Percentiles rank a stretch among this genome's conserved stretches.
phyloP scores from a whole-genome alignment of 768 basidiomycete genomes.

The Kwoniella sp. region DNA sequence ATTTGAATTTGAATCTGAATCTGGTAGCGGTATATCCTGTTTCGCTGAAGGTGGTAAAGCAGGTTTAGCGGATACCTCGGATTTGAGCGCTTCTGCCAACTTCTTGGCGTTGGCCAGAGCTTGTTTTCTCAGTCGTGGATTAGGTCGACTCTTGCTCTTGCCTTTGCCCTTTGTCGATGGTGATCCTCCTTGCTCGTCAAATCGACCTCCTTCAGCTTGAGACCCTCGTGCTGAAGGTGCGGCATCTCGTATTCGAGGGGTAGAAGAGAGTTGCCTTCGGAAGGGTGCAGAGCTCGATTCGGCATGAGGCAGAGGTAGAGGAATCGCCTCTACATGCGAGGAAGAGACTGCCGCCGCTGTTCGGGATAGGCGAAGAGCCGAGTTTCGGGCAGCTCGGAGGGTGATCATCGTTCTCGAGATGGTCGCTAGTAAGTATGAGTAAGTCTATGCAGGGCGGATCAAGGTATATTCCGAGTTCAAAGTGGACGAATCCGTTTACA shows the following conservation, averaged over 20 bases:
- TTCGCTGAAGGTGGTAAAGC: neutral
- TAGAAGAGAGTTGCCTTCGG: slow-evolving; percentile 3
- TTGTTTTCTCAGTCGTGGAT: slow-evolving; percentile 13
- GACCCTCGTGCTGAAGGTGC: neutral
- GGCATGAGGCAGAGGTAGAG: slow-evolving; percentile 15
- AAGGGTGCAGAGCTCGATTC: slow-evolving; percentile 25
- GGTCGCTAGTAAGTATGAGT: neutral
- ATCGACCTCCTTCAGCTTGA: neutral
- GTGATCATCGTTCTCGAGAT: neutral
- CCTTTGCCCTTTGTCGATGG: no score
- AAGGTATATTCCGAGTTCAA: no score
- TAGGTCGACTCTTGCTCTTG: neutral
- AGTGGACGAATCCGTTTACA: neutral
- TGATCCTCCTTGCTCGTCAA: neutral
- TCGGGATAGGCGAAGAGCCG: slow-evolving; percentile 5
- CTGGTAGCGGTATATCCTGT: neutral
- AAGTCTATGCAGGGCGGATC: no score
- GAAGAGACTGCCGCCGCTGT: neutral
- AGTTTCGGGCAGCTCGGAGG: slow-evolving; percentile 9
- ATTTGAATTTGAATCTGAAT: no score
- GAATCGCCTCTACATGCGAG: neutral
- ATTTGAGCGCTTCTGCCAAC: slow-evolving; percentile 13
- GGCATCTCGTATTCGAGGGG: neutral
- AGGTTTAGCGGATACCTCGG: slow-evolving; percentile 4
- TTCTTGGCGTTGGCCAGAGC: slow-evolving; percentile 13